Conservation (phyloP, 176 grass and related monocot species). For the Bromus sterilis region DNA sequence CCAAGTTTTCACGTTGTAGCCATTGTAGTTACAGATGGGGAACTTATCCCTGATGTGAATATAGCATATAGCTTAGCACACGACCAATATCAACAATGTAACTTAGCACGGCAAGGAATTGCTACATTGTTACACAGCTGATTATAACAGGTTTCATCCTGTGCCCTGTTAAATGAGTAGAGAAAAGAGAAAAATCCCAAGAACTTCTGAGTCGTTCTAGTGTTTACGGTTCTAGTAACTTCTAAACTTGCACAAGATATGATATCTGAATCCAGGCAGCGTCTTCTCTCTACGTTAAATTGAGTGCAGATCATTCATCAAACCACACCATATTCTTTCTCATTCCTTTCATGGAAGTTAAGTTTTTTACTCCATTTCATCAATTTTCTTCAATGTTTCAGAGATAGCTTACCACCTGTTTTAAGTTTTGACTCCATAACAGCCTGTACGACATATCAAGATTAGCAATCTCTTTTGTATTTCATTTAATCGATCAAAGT, state of each 20-base stretch:
- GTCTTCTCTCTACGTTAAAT: no score
- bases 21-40: not conserved
- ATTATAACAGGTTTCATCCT: not conserved
- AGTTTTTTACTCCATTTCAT: not conserved
- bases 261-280: not conserved
- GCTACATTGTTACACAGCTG: not conserved
- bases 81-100: not conserved
- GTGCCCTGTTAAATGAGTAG: not conserved
- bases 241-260: not conserved
- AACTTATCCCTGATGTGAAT: constrained; percentile 9
- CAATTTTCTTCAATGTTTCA: no score
- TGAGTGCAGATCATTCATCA: no score
- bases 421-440: no score
- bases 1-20: not conserved
- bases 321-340: not conserved
- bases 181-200: not conserved
- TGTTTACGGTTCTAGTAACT: not conserved
- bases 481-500: constrained; percentile 9
- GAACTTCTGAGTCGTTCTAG: not conserved
- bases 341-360: not conserved
- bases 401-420: no score
- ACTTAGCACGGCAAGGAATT: not conserved
- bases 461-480: not conserved
- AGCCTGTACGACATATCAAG: not conserved
- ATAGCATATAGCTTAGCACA: not conserved